Percentiles rank a stretch among this genome's conserved stretches.
These are phyloP conservation scores for Picochlorum sp. DNA, from an alignment of 139 green algal genomes.

Conservation along the genomic window DNA sequence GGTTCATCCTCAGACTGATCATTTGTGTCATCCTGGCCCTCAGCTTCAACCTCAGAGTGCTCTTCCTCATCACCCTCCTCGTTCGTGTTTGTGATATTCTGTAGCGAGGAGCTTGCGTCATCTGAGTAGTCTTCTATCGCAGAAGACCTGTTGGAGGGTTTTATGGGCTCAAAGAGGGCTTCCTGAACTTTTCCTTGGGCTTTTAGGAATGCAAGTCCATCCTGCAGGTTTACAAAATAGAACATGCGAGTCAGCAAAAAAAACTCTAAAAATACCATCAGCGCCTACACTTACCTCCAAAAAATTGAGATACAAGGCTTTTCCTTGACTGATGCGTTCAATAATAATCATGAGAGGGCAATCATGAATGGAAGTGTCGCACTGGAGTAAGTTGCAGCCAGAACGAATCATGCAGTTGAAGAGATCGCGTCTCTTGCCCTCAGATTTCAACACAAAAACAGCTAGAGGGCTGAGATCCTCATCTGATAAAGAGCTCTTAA, in stretches of 20 bases:
- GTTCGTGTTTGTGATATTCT: too few species aligned
- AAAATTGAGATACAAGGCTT: neutral
- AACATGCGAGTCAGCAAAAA: too few species aligned
- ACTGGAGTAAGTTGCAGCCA: neutral
- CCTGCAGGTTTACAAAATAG: neutral
- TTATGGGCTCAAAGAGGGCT: neutral
- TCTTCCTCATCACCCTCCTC: neutral
- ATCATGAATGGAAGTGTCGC: neutral
- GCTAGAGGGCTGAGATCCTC: neutral
- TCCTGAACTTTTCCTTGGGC: neutral
- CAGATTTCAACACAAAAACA: neutral
- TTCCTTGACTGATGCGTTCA: neutral
- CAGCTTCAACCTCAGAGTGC: neutral
- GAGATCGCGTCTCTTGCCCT: neutral
- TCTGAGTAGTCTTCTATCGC: too few species aligned
- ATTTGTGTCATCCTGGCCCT: neutral
- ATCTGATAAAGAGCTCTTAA: neutral
- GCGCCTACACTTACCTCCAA: neutral
- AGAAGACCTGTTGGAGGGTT: neutral
- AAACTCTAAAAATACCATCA: too few species aligned
- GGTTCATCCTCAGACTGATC: neutral
- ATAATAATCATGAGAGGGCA: neutral
- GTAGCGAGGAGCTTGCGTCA: too few species aligned
- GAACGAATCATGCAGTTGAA: slow-evolving; percentile 1
- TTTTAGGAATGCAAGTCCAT: neutral